Conservation (phyloP, 345 rosid genomes). For the Barbarea vulgaris region DNA sequence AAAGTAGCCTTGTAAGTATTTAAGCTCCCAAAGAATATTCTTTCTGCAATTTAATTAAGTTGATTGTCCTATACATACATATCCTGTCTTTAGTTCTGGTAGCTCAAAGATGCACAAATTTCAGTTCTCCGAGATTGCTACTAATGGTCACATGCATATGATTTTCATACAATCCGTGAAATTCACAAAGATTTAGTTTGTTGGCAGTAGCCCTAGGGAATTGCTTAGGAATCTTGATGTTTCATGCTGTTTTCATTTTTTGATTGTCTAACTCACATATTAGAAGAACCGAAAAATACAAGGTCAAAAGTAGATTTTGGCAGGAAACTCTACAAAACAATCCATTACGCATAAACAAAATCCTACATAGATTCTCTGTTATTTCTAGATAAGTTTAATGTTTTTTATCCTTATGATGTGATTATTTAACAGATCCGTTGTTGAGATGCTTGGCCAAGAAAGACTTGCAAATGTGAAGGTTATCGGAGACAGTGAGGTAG, state of each 20-base stretch:
- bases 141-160: background rate
- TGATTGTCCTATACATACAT: background rate
- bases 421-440: constrained; percentile 53
- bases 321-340: background rate
- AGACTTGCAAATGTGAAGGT: constrained; percentile 62
- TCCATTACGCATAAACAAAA: background rate
- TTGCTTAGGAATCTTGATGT: background rate
- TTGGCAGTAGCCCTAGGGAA: background rate
- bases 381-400: background rate
- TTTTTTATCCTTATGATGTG: background rate
- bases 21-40: background rate
- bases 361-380: background rate
- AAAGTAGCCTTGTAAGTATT: constrained; percentile 64
- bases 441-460: constrained; percentile 78
- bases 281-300: background rate
- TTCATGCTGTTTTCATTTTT: background rate
- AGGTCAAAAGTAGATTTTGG: background rate
- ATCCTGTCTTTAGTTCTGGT: background rate
- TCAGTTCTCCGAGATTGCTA: background rate
- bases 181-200: background rate
- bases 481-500: constrained; percentile 68
- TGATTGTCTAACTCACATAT: background rate
- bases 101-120: background rate
- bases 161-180: background rate
- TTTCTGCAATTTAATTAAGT: constrained; percentile 1